Conservation (phyloP, 768 basidiomycete species). For the Trichaptum fuscoviolaceum region DNA sequence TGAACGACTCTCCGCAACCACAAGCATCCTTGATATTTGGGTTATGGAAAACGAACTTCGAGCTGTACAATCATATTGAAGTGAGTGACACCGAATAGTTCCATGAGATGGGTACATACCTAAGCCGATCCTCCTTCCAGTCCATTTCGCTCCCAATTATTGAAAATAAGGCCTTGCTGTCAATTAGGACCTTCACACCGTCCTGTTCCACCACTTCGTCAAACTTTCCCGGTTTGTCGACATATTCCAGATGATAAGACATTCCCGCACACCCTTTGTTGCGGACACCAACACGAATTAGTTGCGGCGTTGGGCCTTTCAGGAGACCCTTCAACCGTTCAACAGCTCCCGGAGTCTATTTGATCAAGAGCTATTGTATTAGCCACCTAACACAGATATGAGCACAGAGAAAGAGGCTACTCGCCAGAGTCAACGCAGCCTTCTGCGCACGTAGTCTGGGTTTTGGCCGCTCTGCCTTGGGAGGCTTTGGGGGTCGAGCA, state of each 20-base stretch:
- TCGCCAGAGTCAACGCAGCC: slow-evolving; percentile 71
- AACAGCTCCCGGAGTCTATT: slow-evolving; percentile 77
- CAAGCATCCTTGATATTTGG: slow-evolving; percentile 94
- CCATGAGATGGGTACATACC: slow-evolving; percentile 42
- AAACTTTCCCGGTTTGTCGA: slow-evolving; percentile 82
- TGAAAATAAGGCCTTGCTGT: slow-evolving; percentile 94
- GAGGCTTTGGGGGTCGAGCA: slow-evolving; percentile 65
- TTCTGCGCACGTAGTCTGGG: slow-evolving; percentile 67
- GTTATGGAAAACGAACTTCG: slow-evolving; percentile 81
- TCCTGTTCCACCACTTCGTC: slow-evolving; percentile 98
- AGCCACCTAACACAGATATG: slow-evolving; percentile 7
- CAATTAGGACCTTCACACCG: slow-evolving; percentile 88
- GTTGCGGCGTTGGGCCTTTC: slow-evolving; percentile 79
- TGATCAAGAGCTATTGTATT: background rate
- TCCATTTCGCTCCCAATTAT: slow-evolving; percentile 99
- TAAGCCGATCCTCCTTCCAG: slow-evolving; percentile 90
- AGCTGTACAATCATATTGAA: slow-evolving; percentile 33
- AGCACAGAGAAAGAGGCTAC: slow-evolving; percentile 5
- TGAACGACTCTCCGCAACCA: slow-evolving; percentile 93
- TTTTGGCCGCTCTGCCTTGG: slow-evolving; percentile 57
- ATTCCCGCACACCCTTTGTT: slow-evolving; percentile 97
- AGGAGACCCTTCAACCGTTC: slow-evolving; percentile 66
- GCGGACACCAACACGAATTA: slow-evolving; percentile 91
- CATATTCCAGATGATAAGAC: slow-evolving; percentile 91
- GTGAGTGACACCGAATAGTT: slow-evolving; percentile 4